These are phyloP conservation scores for Darksidea phi DNA, from an alignment of 495 filamentous ascomycete genomes.

Conservation along the genomic window DNA sequence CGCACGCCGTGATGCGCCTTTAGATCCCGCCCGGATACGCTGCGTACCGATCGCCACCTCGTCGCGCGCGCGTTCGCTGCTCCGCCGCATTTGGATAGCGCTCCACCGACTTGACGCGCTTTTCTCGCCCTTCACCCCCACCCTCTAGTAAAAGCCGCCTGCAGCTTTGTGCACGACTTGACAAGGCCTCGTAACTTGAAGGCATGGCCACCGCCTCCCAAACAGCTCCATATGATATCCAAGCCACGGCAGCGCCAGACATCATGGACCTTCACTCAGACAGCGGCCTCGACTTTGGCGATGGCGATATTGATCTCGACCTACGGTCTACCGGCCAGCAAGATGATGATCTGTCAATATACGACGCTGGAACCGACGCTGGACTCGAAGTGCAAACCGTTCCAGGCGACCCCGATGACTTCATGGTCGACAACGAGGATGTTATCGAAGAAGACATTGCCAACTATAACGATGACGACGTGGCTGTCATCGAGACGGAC, in stretches of 20 bases:
- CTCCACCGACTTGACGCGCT: no score
- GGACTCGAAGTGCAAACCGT: background rate
- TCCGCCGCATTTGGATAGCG: no score
- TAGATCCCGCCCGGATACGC: no score
- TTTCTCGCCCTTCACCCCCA: no score
- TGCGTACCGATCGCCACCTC: no score
- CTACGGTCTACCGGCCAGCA: background rate
- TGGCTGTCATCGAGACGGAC: background rate
- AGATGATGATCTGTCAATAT: constrained; percentile 7
- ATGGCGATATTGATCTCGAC: constrained; percentile 8
- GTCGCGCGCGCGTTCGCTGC: no score
- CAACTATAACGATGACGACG: constrained; percentile 8
- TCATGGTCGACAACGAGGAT: constrained; percentile 22
- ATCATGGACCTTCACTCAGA: constrained; percentile 17
- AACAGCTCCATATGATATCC: background rate
- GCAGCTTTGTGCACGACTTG: no score
- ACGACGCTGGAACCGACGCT: constrained; percentile 3
- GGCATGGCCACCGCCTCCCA: no score
- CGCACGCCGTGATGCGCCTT: no score
- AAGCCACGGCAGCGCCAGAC: background rate
- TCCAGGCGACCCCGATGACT: constrained; percentile 8
- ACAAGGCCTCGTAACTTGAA: no score
- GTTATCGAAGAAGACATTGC: constrained; percentile 13
- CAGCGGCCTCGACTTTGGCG: background rate
- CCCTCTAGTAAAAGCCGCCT: no score